Evolutionary conservation across 1,284 basidiomycete species (phyloP), one percentile per base, ranked within the genome.

Genomic region (Papiliotrema fonsecae): DNA sequence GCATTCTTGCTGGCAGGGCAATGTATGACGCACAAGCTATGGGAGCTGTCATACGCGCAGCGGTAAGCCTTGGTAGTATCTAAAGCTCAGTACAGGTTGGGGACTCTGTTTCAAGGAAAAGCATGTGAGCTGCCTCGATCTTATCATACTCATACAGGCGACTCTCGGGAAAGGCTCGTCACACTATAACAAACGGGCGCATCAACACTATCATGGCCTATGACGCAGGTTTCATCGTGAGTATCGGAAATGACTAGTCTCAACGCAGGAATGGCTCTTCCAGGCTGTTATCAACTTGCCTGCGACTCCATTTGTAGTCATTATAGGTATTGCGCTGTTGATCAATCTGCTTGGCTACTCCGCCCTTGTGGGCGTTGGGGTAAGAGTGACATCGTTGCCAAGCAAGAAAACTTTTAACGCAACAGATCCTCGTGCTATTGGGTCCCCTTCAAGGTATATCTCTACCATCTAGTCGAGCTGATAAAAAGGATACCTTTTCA

Each of bases 191-290:
- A 18, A 58, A 58, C 38, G 60, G 60, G 7, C 49, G 52, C 62
- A 81, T 86, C 47, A 85, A 82, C 7, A 86, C 83, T 0, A 81
- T 86, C 76, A 82, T 86, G n/a, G 81, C 81, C 2, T 78, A 83
- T n/a, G 85, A 87, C 22, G 71, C 67, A 4, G 77, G 76, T 47
- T 77, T 75, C 19, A 80, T 84, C 19, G 59, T 67, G 76, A 78
- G 81, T 70, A 10, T n/a, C 30, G 34, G n/a, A n/a, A 18, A 37
- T 31, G 21, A 22, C 13, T 38, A 26, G 34, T 40, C 27, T 18
- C n/a, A 2, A n/a, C 13, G 18, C 37, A 52, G 46, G 56, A 50
- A 16, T 55, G 50, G 50, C 36, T 49, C 32, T 48, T 28, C 28
- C 34, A 43, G 4, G 27, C 24, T n/a, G 37, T 42, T 39, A 44